These are phyloP conservation scores for Pelargonium nanum DNA, from an alignment of 345 rosid genomes.

Conservation along the genomic window DNA sequence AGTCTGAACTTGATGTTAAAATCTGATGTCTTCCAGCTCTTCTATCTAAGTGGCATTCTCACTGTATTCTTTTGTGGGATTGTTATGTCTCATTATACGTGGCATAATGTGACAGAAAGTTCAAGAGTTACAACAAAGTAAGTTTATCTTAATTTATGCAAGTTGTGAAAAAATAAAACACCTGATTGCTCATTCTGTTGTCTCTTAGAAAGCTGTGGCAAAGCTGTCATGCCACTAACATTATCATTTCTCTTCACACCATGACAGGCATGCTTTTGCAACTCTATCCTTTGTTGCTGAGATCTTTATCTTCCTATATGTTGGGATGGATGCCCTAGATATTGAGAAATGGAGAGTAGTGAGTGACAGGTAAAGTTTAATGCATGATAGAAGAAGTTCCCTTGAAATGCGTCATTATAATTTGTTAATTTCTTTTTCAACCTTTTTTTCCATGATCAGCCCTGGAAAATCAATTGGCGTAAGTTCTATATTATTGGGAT, in stretches of 20 bases:
- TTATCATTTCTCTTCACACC: conserved; percentile 5
- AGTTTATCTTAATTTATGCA: not conserved
- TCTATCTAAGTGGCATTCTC: conserved; percentile 74
- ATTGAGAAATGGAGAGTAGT: conserved; percentile 82
- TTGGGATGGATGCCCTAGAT: conserved; percentile 97
- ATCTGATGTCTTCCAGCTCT: conserved; percentile 41
- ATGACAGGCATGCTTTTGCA: conserved; percentile 77
- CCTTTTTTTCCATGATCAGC: conserved; percentile 28
- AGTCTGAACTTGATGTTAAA: not conserved
- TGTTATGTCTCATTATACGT: conserved; percentile 92
- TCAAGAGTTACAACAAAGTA: conserved; percentile 92
- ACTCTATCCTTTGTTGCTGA: conserved; percentile 84
- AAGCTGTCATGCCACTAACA: conserved; percentile 8
- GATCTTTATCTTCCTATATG: conserved; percentile 91
- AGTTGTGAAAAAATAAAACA: not conserved
- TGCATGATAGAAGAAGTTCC: not conserved
- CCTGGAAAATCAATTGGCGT: conserved; percentile 65
- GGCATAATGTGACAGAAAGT: conserved; percentile 90
- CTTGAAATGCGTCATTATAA: not conserved
- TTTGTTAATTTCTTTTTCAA: not conserved
- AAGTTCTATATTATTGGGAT: conserved; percentile 68
- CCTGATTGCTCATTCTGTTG: not conserved
- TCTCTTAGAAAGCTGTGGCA: not conserved
- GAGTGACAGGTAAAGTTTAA: conserved; percentile 54
- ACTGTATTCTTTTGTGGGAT: conserved; percentile 96